phyloP scores from a whole-genome alignment of 1,284 basidiomycete genomes.

The Erythrobasidium hasegawianum region DNA sequence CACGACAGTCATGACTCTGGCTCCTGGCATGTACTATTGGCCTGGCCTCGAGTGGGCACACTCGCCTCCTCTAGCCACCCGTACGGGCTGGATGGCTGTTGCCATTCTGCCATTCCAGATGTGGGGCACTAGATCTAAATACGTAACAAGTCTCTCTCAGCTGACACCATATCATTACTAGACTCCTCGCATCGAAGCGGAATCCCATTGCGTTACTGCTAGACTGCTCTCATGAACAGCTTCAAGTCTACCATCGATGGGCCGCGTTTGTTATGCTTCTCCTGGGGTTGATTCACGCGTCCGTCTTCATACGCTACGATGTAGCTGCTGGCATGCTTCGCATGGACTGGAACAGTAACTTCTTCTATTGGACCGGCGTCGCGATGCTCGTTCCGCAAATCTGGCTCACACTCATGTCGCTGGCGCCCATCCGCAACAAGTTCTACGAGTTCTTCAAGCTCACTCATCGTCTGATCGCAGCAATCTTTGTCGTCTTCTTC shows the following conservation, averaged over 20 bases:
- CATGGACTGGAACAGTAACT: slow-evolving; percentile 6
- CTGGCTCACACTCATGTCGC: slow-evolving; percentile 22
- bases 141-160: not conserved
- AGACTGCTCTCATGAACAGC: slow-evolving; percentile 21
- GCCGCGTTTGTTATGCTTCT: slow-evolving; percentile 27
- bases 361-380: slow-evolving; percentile 23
- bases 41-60: slow-evolving; percentile 19
- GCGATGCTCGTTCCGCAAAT: slow-evolving; percentile 30
- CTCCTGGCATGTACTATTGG: slow-evolving; percentile 30
- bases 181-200: slow-evolving; percentile 18
- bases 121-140: too few relatives aligned
- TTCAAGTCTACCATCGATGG: slow-evolving; percentile 28
- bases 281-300: slow-evolving; percentile 22
- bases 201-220: slow-evolving; percentile 21
- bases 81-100: slow-evolving; percentile 28
- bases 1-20: slow-evolving; percentile 29
- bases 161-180: not conserved
- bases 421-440: slow-evolving; percentile 28
- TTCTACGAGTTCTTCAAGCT: slow-evolving; percentile 36
- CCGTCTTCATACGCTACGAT: slow-evolving; percentile 21
- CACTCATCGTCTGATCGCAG: slow-evolving; percentile 13
- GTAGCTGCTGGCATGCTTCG: slow-evolving; percentile 7
- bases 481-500: slow-evolving; percentile 24
- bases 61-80: slow-evolving; percentile 27
- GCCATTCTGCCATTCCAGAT: slow-evolving; percentile 22